Evolutionary conservation across 768 basidiomycete species (phyloP).

Genomic region (Cystofilobasidium capitatum): DNA sequence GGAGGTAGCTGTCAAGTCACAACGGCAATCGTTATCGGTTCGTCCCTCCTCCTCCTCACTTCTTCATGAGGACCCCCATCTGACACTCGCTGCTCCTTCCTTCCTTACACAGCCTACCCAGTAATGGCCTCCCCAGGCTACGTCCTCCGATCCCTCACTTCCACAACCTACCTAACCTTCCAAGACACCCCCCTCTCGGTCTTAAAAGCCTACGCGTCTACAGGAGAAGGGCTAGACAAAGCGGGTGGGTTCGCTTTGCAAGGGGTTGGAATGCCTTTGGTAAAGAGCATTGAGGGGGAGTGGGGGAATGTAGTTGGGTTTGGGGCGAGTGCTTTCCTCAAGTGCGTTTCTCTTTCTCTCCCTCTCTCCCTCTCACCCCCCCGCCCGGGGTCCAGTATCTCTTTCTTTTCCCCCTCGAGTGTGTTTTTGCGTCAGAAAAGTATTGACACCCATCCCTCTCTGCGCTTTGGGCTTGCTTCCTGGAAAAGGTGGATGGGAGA

Average conservation of each 20-base stretch:
- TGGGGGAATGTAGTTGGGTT: conserved; percentile 55
- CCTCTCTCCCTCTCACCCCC: background rate
- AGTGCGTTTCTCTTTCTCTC: conserved; percentile 1
- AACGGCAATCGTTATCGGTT: conserved; percentile 77
- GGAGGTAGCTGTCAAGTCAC: conserved; percentile 83
- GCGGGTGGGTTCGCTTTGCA: conserved; percentile 94
- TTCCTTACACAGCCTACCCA: conserved; percentile 34
- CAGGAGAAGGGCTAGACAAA: conserved; percentile 19
- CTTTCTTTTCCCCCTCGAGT: background rate
- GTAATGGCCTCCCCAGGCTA: conserved; percentile 38
- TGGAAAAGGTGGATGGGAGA: conserved; percentile 20
- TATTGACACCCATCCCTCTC: background rate
- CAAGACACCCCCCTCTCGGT: background rate
- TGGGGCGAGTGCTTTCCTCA: conserved; percentile 16
- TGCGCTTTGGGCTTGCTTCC: too few relatives aligned
- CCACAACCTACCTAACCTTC: conserved; percentile 18
- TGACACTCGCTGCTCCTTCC: background rate
- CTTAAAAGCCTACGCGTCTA: conserved; percentile 15
- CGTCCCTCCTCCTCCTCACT: conserved; percentile 29
- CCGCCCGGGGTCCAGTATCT: background rate
- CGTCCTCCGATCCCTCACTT: conserved; percentile 34
- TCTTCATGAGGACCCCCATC: background rate
- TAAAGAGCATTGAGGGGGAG: conserved; percentile 79
- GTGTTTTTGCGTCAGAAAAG: background rate
- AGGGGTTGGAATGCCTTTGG: conserved; percentile 67